Conservation (phyloP, 164 flowering plant species). For the Berberis thunbergii region DNA sequence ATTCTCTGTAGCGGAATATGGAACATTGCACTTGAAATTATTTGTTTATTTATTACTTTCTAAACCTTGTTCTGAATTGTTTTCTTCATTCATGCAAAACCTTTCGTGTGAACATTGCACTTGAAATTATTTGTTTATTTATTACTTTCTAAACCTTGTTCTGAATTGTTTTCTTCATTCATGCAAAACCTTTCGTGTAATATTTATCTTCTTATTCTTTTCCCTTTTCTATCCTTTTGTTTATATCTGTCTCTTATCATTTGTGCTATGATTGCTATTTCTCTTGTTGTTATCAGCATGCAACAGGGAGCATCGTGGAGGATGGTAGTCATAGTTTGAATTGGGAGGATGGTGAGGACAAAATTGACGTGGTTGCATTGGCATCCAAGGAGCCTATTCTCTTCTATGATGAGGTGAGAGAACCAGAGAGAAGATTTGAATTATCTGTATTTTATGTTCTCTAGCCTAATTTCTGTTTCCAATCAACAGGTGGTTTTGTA, state of each 20-base stretch:
- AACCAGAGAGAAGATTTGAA: not conserved
- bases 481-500: slow-evolving; percentile 69
- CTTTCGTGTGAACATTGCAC: not conserved
- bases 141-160: no score
- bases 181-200: not conserved
- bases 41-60: not conserved
- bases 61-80: no score
- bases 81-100: not conserved
- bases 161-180: not conserved
- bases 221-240: no score
- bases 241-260: not conserved
- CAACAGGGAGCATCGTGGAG: slow-evolving; percentile 14
- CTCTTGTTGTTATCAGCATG: slow-evolving; percentile 20
- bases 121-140: not conserved
- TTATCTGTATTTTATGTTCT: not conserved
- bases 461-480: not conserved
- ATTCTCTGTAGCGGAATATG: no score
- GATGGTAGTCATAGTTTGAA: slow-evolving; percentile 24
- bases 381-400: slow-evolving; percentile 91
- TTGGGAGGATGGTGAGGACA: slow-evolving; percentile 75
- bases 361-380: slow-evolving; percentile 67
- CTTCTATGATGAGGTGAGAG: slow-evolving; percentile 85
- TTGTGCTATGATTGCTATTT: slow-evolving; percentile 5
- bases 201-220: no score
- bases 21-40: not conserved